These are phyloP conservation scores for Annulohypoxylon moriforme DNA, from an alignment of 495 filamentous ascomycete genomes.

Conservation along the genomic window DNA sequence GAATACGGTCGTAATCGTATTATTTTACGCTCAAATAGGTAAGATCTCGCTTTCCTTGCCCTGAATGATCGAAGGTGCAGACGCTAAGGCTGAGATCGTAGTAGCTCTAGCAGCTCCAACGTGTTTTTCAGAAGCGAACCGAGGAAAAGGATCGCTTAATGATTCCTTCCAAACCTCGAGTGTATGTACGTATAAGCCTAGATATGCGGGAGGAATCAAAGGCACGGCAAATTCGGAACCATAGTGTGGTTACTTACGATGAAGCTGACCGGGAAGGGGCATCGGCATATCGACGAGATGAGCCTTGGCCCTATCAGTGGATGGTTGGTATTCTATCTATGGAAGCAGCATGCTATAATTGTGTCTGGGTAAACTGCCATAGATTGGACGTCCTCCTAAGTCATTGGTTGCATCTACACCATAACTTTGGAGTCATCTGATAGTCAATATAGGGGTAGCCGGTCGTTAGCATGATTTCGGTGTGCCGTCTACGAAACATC, in stretches of 20 bases:
- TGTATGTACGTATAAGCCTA: conserved; percentile 10
- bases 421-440: conserved; percentile 24
- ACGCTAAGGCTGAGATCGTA: neutral
- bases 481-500: conserved; percentile 1
- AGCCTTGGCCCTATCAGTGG: conserved; percentile 8
- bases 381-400: conserved; percentile 9
- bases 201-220: conserved; percentile 14
- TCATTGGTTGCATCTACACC: conserved; percentile 21
- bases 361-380: conserved; percentile 8
- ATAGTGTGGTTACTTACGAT: conserved; percentile 21
- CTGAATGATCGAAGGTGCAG: conserved; percentile 13
- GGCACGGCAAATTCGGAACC: conserved; percentile 27
- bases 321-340: conserved; percentile 11
- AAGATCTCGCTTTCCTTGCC: conserved; percentile 10
- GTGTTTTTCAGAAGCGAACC: neutral
- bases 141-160: conserved; percentile 5
- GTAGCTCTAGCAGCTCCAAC: conserved; percentile 1
- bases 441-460: conserved; percentile 16
- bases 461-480: neutral
- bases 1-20: conserved; percentile 22
- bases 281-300: conserved; percentile 26
- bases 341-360: neutral
- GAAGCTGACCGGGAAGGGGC: conserved; percentile 27
- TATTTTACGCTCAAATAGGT: conserved; percentile 7
- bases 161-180: conserved; percentile 4